Percentiles rank a stretch among this genome's conserved stretches.
Conservation (phyloP, 805 yeast genomes). For the Starmerella potacharoeniae region DNA sequence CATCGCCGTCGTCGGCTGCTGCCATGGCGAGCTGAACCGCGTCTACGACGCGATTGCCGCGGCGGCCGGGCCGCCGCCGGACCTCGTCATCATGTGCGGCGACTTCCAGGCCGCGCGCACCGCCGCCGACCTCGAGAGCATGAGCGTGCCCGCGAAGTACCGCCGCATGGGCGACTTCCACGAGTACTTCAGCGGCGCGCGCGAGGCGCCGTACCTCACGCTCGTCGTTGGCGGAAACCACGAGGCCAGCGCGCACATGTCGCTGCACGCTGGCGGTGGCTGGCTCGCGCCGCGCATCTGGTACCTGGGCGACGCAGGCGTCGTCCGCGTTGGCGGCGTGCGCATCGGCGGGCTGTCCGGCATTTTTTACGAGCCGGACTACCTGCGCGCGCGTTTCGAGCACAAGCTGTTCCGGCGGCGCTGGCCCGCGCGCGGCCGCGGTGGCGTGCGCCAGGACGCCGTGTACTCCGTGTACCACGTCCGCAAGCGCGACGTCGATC, state of each 20-base stretch:
- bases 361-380: conserved; percentile 50
- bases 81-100: conserved; percentile 69
- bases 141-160: conserved; percentile 74
- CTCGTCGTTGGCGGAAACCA: conserved; percentile 92
- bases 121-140: conserved; percentile 48
- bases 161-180: conserved; percentile 67
- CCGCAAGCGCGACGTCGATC: conserved; percentile 48
- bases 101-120: conserved; percentile 79
- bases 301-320: conserved; percentile 69
- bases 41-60: conserved; percentile 14
- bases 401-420: conserved; percentile 5
- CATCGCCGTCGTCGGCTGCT: conserved; percentile 24
- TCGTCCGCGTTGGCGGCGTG: conserved; percentile 62
- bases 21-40: conserved; percentile 20
- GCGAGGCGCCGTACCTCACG: conserved; percentile 62
- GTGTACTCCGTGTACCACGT: conserved; percentile 62
- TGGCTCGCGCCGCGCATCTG: conserved; percentile 86
- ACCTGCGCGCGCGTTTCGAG: conserved; percentile 30
- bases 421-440: not conserved
- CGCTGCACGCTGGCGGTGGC: conserved; percentile 72
- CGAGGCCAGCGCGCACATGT: conserved; percentile 70
- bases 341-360: conserved; percentile 79
- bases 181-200: conserved; percentile 50
- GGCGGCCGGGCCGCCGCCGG: conserved; percentile 24
- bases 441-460: conserved; percentile 3